Base-by-base conservation (phyloP, 2,329 filamentous ascomycete species). In the Nakataea oryzae region DNA sequence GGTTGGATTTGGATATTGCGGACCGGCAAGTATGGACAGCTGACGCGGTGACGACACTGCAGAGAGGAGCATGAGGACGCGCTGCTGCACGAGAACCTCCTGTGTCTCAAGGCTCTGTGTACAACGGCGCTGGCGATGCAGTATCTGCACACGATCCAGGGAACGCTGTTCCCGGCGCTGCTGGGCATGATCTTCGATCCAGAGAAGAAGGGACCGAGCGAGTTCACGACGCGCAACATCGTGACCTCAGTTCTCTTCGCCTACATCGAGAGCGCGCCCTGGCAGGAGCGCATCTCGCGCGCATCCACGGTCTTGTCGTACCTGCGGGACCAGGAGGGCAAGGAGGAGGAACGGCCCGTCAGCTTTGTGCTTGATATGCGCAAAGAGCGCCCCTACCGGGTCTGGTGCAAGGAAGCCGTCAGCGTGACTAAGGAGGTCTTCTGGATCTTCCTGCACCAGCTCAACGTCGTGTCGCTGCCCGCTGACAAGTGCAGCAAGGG, bases 351-450 rank as follows among this genome's bases (percentile, higher is more conserved):
- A 64, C 85, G 87, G 26, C 91, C 92, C 0, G 79, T 96, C 9
- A 86, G 86, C 3, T 97, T 97, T 72, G 92, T 97, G 58, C 78
- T 93, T 27, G 90, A 93, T 64, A 97, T 97, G 86, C 88, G 90
- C 68, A 86, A 88, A 47, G 85, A 91, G 59, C 85, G 93, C 0
- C 93, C 93, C 0, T 99, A 97, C 74, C 89, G 91, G 41, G 84
- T 96, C 3, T 99, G 93, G 93, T 91, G 88, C 75, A 95, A 93
- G 74, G 95, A 99, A 75, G 86, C 93, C 24, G 87, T 88, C 64
- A 93, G 90, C 69, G 93, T 97, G 58, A 96, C 93, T 55, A 97
- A 97, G 74, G 93, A 99, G 73, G 93, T 97, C 30, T 99, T 99
- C 73, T 99, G 93, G 93, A 97, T 97, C 72, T 99, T 97, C 77